These are phyloP conservation scores for Russula emetica DNA, from an alignment of 768 basidiomycete species.

Conservation along the genomic window DNA sequence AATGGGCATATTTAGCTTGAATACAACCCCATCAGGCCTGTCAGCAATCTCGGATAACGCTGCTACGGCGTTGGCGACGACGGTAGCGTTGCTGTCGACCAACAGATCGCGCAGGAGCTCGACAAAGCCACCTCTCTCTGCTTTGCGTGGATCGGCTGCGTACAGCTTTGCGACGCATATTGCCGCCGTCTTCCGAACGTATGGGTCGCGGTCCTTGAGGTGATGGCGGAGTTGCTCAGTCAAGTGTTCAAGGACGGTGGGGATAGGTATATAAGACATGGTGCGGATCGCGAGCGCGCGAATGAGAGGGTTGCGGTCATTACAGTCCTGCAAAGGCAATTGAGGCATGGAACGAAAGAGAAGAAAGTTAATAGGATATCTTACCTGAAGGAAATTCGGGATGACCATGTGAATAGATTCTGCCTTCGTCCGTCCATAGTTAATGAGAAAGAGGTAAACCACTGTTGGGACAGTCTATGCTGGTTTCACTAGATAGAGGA, in stretches of 20 bases:
- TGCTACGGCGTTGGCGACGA: conserved; percentile 95
- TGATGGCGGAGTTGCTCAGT: conserved; percentile 89
- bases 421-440: conserved; percentile 90
- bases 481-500: conserved; percentile 1
- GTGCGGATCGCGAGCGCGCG: conserved; percentile 96
- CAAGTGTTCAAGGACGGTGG: conserved; percentile 78
- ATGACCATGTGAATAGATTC: conserved; percentile 68
- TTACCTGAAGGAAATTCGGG: conserved; percentile 26
- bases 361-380: not conserved
- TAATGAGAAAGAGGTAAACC: conserved; percentile 97
- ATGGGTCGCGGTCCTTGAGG: conserved; percentile 91
- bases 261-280: conserved; percentile 97
- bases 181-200: conserved; percentile 97
- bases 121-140: conserved; percentile 88
- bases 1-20: conserved; percentile 81
- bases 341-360: conserved; percentile 10
- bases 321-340: conserved; percentile 68
- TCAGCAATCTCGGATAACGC: conserved; percentile 97
- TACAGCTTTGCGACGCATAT: conserved; percentile 97
- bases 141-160: conserved; percentile 76
- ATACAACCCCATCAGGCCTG: conserved; percentile 87
- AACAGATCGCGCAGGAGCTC: conserved; percentile 87
- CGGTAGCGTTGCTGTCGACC: conserved; percentile 91
- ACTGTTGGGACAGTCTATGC: conserved; percentile 44
- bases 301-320: conserved; percentile 93